Percentiles rank a stretch among this genome's conserved stretches.
Evolutionary conservation across 1,284 basidiomycete species (phyloP).

Genomic region (Cryptococcus sp.): DNA sequence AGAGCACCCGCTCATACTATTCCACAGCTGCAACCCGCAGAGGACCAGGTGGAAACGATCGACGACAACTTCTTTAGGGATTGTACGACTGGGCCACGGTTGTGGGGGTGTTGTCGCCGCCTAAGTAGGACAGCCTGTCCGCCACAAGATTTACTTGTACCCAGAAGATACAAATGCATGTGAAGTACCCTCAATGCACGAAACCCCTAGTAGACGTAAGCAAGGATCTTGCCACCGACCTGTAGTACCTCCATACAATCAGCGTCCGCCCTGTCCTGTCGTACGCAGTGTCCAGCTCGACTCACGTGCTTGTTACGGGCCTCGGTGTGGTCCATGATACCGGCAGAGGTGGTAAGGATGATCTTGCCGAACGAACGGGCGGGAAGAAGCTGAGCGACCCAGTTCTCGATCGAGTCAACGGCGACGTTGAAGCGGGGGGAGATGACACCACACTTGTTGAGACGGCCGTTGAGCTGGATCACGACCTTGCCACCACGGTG

Average conservation of each 20-base stretch:
- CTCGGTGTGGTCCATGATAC: constrained; percentile 99
- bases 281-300: neutral
- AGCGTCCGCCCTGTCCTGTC: neutral
- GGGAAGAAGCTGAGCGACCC: constrained; percentile 84
- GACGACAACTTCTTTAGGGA: no score
- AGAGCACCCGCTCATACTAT: no score
- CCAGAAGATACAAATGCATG: neutral
- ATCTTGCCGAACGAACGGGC: constrained; percentile 95
- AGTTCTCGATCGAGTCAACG: constrained; percentile 63
- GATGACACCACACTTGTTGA: constrained; percentile 99
- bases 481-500: constrained; percentile 99
- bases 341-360: constrained; percentile 92
- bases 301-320: constrained; percentile 90
- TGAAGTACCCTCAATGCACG: constrained; percentile 19
- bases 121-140: no score
- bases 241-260: constrained; percentile 3
- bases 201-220: constrained; percentile 51
- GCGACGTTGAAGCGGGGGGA: constrained; percentile 98
- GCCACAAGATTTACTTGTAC: no score
- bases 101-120: no score
- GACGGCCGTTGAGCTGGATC: constrained; percentile 93
- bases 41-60: no score
- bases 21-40: no score
- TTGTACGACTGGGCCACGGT: no score
- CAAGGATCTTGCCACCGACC: constrained; percentile 55